Evolutionary conservation across 2,329 filamentous ascomycete genomes (phyloP), one percentile per base, ranked within the genome.

Genomic region (Diplocarpon rosae): DNA sequence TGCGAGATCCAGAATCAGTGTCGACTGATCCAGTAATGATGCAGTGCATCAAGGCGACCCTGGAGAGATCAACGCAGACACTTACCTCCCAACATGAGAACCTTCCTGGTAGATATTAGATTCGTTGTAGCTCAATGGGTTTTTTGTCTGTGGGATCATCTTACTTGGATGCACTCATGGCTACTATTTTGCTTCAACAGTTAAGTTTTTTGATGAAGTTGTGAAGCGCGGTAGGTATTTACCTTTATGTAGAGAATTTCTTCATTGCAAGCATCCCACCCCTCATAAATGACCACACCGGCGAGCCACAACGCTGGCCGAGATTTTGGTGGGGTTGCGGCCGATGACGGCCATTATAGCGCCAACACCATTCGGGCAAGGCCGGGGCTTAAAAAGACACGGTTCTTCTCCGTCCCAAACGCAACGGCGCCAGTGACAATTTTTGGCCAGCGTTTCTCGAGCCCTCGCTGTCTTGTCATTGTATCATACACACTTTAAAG

Each of bases 11-110:
- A 4, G 4, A 24, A 7, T 24, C 20, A 24, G 20, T 7, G 20
- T 24, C 20, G 20, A 24, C 20, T 24, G 7, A 24, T 24, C 20
- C 20, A 24, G 20, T 7, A 7, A 24, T 24, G 20, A 24, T 24
- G 20, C 20, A 24, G 20, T 24, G 20, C 20, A 4, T 24, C 4
- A 24, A 24, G 30, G 30, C 30, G 30, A 32, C 3, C 5, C 30
- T 12, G 11, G 11, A 12, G 30, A 32, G 10, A 32, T 32, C 11
- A 12, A 14, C 4, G 10, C 11, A 10, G 10, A 32, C 11, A 32
- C n/a, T 32, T 12, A 32, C 30, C 30, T 32, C 71, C 71, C 34
- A 73, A 66, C 53, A 74, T 66, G 39, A 73, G 64, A 43, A 71
- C 70, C 52, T 56, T 60, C 50, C 56, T 57, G 14, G 20, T 32